Evolutionary conservation across 306 rosid genomes (phyloP), one percentile per base, ranked within the genome.

Genomic region (Corylus americana): DNA sequence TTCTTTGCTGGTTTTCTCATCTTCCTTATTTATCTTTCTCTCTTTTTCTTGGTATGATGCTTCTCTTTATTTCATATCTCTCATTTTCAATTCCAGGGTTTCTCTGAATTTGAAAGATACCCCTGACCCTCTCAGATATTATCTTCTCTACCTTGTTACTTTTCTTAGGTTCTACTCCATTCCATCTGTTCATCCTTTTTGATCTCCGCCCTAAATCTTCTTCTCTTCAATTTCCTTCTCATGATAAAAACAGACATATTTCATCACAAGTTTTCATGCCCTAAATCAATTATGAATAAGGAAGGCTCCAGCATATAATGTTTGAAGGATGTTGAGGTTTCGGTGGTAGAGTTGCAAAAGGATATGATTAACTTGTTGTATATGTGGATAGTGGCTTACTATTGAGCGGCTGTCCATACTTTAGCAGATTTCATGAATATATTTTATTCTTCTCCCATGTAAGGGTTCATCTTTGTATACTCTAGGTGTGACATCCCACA

Each of bases 281-380:
- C 39, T 61, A 22, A 61, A 57, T 57, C 27, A n/a, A 57, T 72
- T 54, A 47, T 58, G 73, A 58, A 29, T 73, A 42, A 79, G 68
- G 61, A 76, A 71, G 55, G 55, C 7, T 73, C 61, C 1, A 29
- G 6, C n/a, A 17, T 70, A 29, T 39, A 17, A 13, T 77, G 14
- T 55, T 11, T 47, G 68, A 31, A 20, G 44, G 44, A 31, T 31
- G 35, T 31, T 31, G 35, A 31, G 35, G 2, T 31, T 31, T 31
- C 2, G 0, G 35, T 31, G 35, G 35, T 31, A 31, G 35, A 31
- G 35, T 31, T 31, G 35, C 35, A 31, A 31, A 31, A 31, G 35
- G 35, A 31, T 31, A 31, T 31, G 35, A 31, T 31, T 31, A 31
- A 31, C 35, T 31, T 31, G 35, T 31, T 31, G 35, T 31, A 31